A percentile compares a stretch with the other conserved stretches of the same genome.
Conservation (phyloP, 805 yeast species). For the Starmerella vitae region DNA sequence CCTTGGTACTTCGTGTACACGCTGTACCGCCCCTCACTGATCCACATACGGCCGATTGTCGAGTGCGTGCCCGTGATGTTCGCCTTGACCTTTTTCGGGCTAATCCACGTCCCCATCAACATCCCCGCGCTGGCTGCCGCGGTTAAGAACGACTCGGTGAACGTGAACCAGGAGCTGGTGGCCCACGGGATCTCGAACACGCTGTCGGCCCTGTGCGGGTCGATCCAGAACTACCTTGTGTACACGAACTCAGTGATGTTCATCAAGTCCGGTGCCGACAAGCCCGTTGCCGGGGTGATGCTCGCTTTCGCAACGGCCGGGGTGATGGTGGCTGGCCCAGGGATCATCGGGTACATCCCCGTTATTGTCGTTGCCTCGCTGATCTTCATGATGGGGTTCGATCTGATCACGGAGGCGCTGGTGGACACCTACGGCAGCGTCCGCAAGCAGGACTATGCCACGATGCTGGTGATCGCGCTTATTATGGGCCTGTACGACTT, state of each 20-base stretch:
- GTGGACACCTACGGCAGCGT: constrained; percentile 73
- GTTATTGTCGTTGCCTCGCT: constrained; percentile 91
- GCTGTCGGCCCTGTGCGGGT: constrained; percentile 68
- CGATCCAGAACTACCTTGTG: constrained; percentile 87
- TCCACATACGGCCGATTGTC: constrained; percentile 60
- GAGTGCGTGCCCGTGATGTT: constrained; percentile 81
- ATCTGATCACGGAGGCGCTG: constrained; percentile 71
- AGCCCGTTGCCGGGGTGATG: constrained; percentile 77
- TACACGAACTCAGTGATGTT: constrained; percentile 87
- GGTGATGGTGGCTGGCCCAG: constrained; percentile 81
- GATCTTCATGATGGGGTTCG: constrained; percentile 83
- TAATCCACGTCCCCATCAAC: constrained; percentile 91
- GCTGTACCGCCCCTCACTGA: constrained; percentile 52
- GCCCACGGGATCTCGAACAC: constrained; percentile 92
- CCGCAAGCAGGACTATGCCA: constrained; percentile 62
- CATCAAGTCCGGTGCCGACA: constrained; percentile 89
- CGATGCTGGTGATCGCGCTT: constrained; percentile 73
- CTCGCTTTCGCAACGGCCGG: constrained; percentile 67
- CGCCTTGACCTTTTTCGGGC: constrained; percentile 90
- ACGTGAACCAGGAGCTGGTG: constrained; percentile 82
- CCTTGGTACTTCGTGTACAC: constrained; percentile 84
- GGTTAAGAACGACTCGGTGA: constrained; percentile 60
- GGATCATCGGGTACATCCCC: constrained; percentile 84
- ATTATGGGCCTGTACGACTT: constrained; percentile 95
- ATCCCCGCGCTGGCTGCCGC: constrained; percentile 95